phyloP scores from a whole-genome alignment of 140 eudicot genomes.

The Ambrosia hybrid region DNA sequence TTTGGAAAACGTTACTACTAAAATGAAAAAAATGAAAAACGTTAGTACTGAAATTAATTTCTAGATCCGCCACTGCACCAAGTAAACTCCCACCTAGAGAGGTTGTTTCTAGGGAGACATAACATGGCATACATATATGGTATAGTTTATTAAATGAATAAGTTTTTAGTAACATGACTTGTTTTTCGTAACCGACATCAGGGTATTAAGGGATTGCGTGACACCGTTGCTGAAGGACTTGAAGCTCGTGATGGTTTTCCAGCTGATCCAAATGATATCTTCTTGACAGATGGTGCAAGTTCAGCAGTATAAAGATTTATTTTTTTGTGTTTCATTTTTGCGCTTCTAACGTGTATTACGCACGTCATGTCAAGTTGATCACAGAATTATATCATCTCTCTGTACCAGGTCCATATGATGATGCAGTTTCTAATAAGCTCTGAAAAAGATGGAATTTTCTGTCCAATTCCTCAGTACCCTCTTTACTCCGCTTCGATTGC shows the following conservation, averaged over 20 bases:
- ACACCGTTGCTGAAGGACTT: constrained; percentile 15
- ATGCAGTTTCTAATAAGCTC: constrained; percentile 22
- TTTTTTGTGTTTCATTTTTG: neutral
- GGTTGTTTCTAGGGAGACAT: too few species aligned
- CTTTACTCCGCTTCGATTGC: constrained; percentile 24
- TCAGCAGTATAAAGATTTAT: constrained; percentile 9
- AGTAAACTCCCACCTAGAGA: too few species aligned
- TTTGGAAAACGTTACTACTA: too few species aligned
- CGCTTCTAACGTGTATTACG: too few species aligned
- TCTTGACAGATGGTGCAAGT: constrained; percentile 26
- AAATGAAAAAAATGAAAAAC: too few species aligned
- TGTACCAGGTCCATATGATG: constrained; percentile 22
- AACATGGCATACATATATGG: too few species aligned
- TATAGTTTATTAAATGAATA: neutral
- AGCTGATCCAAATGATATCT: constrained; percentile 22
- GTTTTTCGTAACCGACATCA: constrained; percentile 32
- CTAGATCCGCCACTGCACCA: too few species aligned
- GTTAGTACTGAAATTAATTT: too few species aligned
- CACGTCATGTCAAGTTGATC: neutral
- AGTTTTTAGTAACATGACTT: neutral
- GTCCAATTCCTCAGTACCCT: constrained; percentile 22
- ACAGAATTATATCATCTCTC: neutral
- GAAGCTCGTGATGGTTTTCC: constrained; percentile 25
- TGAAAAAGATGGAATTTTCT: constrained; percentile 20
- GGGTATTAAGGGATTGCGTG: constrained; percentile 51